A percentile compares a stretch with the other conserved stretches of the same genome.
Evolutionary conservation across 345 rosid species (phyloP).

Genomic region (Pelargonium nanum): DNA sequence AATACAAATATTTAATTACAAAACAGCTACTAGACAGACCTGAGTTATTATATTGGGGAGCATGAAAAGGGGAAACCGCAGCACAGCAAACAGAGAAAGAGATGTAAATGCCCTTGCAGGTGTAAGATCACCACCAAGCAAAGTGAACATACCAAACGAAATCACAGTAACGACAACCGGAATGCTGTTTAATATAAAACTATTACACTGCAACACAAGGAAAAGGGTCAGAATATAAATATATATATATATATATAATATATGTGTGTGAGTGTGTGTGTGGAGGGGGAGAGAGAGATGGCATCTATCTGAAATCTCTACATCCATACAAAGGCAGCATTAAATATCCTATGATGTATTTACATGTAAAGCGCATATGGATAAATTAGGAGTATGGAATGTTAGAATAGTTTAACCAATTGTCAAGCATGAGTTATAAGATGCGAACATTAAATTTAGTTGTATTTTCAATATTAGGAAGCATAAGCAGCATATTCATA

Average conservation of each 20-base stretch:
- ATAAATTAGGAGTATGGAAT: background rate
- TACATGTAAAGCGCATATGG: background rate
- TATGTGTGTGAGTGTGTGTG: too few relatives aligned
- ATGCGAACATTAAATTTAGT: background rate
- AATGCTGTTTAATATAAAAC: constrained; percentile 75
- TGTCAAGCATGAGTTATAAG: background rate
- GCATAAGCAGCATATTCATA: background rate
- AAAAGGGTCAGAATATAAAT: constrained; percentile 20
- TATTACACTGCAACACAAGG: constrained; percentile 53
- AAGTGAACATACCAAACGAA: constrained; percentile 86
- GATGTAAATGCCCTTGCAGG: constrained; percentile 98
- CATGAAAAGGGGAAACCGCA: constrained; percentile 92
- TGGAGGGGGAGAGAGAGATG: constrained; percentile 1
- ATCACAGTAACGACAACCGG: constrained; percentile 88
- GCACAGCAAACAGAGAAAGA: constrained; percentile 87
- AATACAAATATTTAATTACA: too few relatives aligned
- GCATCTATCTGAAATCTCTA: background rate
- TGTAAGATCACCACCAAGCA: constrained; percentile 97
- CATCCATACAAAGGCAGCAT: background rate
- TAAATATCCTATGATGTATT: background rate
- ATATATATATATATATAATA: too few relatives aligned
- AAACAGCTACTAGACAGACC: constrained; percentile 30
- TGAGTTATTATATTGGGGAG: constrained; percentile 93
- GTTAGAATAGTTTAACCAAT: too few relatives aligned
- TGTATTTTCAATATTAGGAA: background rate